Percentiles rank a stretch among this genome's conserved stretches.
Conservation (phyloP, 2,329 filamentous ascomycete species). For the Aspergillus persii region DNA sequence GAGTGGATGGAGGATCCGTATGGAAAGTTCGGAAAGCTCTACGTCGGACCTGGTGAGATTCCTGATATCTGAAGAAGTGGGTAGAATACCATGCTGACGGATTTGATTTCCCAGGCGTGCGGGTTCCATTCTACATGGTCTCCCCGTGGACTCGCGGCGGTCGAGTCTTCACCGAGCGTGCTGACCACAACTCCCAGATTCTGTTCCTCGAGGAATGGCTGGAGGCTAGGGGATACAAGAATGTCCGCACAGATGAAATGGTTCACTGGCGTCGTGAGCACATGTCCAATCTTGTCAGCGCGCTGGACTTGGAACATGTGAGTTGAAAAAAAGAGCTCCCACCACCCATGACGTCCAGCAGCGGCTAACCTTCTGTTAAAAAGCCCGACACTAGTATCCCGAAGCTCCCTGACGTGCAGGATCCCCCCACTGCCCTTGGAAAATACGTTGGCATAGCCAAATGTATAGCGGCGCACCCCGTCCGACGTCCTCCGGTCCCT, state of each 20-base stretch:
- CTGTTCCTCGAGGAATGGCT: constrained; percentile 55
- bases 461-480: constrained; percentile 42
- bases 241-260: constrained; percentile 45
- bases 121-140: constrained; percentile 56
- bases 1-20: constrained; percentile 54
- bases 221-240: constrained; percentile 41
- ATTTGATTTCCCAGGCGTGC: constrained; percentile 37
- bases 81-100: not conserved
- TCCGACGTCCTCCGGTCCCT: constrained; percentile 47
- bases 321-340: not conserved
- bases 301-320: constrained; percentile 46
- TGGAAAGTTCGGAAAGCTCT: constrained; percentile 42
- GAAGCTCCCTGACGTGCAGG: constrained; percentile 42
- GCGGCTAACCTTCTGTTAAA: constrained; percentile 9
- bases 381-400: constrained; percentile 52
- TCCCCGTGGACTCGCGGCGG: constrained; percentile 56
- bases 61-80: not conserved
- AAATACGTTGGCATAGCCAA: constrained; percentile 47
- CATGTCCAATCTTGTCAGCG: constrained; percentile 50
- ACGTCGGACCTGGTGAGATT: constrained; percentile 40
- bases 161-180: constrained; percentile 54
- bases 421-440: constrained; percentile 46
- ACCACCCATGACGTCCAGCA: constrained; percentile 14
- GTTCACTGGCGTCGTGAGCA: constrained; percentile 47
- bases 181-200: constrained; percentile 57